Evolutionary conservation across 164 flowering plant species (phyloP).

Genomic region (Piper longum): DNA sequence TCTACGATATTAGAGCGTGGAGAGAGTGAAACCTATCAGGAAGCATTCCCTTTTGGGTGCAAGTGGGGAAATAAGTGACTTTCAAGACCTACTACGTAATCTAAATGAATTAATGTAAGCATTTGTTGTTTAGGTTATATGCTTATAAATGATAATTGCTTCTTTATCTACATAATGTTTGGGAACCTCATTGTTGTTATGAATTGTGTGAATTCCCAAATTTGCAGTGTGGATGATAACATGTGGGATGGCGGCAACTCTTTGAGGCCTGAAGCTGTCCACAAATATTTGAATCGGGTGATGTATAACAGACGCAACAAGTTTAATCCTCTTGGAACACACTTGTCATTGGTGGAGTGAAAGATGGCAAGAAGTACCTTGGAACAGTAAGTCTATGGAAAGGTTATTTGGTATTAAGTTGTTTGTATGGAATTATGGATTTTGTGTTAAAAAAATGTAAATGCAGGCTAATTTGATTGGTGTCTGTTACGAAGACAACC

Average conservation of each 20-base stretch:
- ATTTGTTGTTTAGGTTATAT: background rate
- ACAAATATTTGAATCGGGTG: slow-evolving; percentile 53
- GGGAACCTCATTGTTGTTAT: too few relatives aligned
- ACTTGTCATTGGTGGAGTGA: slow-evolving; percentile 90
- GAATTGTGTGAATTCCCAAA: too few relatives aligned
- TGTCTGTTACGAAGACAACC: slow-evolving; percentile 78
- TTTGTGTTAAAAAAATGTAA: background rate
- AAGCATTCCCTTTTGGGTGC: too few relatives aligned
- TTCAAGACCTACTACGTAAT: slow-evolving; percentile 75
- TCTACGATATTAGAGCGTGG: slow-evolving; percentile 73
- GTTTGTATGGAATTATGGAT: background rate
- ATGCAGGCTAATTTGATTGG: slow-evolving; percentile 89
- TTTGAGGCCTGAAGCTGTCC: slow-evolving; percentile 90
- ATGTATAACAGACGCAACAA: slow-evolving; percentile 33
- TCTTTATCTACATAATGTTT: too few relatives aligned
- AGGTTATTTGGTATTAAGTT: background rate
- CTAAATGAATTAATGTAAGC: slow-evolving; percentile 92
- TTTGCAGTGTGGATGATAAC: slow-evolving; percentile 59
- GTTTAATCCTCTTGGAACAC: slow-evolving; percentile 83
- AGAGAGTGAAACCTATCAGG: too few relatives aligned
- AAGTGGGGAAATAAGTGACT: slow-evolving; percentile 98
- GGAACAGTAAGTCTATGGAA: slow-evolving; percentile 44
- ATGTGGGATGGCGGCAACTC: slow-evolving; percentile 99
- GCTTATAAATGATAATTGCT: too few relatives aligned
- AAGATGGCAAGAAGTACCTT: slow-evolving; percentile 87